These are phyloP conservation scores for Xylaria flabelliformis DNA, from an alignment of 495 filamentous ascomycete species.

Conservation along the genomic window DNA sequence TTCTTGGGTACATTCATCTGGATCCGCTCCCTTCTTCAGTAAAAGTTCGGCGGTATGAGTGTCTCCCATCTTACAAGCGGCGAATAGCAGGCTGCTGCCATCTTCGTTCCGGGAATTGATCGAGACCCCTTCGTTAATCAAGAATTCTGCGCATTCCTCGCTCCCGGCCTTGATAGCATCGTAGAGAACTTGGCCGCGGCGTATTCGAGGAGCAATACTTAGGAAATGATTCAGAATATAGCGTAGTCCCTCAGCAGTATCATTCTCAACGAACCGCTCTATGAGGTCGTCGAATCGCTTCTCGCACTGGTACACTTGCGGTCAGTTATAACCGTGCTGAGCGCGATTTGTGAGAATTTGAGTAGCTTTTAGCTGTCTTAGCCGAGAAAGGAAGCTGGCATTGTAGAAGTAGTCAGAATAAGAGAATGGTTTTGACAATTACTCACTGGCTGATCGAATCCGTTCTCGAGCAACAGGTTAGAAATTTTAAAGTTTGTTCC, in stretches of 20 bases:
- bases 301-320: background rate
- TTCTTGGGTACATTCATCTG: conserved; percentile 16
- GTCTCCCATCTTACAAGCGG: conserved; percentile 23
- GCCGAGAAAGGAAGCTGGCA: background rate
- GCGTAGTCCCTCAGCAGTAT: background rate
- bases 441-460: conserved; percentile 24
- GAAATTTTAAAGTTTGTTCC: conserved; percentile 30
- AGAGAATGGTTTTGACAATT: background rate
- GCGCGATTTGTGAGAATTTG: background rate
- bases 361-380: background rate
- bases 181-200: background rate
- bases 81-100: conserved; percentile 14
- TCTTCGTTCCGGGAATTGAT: conserved; percentile 10
- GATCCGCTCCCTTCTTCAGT: conserved; percentile 28
- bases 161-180: background rate
- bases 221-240: conserved; percentile 15
- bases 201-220: background rate
- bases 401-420: background rate
- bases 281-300: conserved; percentile 11
- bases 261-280: background rate
- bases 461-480: conserved; percentile 36
- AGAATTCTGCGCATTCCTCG: background rate
- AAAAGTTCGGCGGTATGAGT: background rate
- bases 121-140: conserved; percentile 21
- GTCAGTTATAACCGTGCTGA: background rate